Evolutionary conservation across 2,329 filamentous ascomycete genomes (phyloP), one percentile per base, ranked within the genome.

Genomic region (Chaetomium sp.): DNA sequence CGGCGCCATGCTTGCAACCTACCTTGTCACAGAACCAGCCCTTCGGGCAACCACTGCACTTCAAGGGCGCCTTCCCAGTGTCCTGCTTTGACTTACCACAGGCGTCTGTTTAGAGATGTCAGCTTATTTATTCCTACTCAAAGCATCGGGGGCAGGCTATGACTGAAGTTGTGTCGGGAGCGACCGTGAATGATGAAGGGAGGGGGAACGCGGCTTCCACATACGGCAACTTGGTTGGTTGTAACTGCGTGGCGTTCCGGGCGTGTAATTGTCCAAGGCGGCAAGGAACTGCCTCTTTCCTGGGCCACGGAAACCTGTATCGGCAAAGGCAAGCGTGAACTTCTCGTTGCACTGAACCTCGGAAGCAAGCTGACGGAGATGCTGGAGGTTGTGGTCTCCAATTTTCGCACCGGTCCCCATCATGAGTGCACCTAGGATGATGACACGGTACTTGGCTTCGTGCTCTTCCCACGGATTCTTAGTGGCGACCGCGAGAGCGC

Each of bases 11-110:
- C 7, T 13, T 50, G 47, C 12, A 27, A 38, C 53, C 4, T 27
- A 57, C 33, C 55, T 57, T 45, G n/a, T 57, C 25, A 35, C 55
- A 57, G 25, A 57, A 57, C 33, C 23, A 57, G 33, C 10, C 23
- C 9, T 23, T 19, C 21, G 5, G 9, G 16, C 38, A 42, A 45
- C 55, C 55, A 27, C 21, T 19, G 12, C 55, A 57, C 55, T 25
- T 57, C 23, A 45, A 21, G 21, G 35, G 55, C 21, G 6, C 55
- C 19, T 16, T 45, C n/a, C 55, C 35, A n/a, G 35, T 45, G 21
- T 57, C 33, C 25, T 45, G 55, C 16, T 31, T 45, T 45, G 54
- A 42, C 33, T 19, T 42, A 4, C 54, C 54, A 19, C 54, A 56
- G 12, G 31, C 13, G 27, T 56, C 51, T 55, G 51, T 33, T 23